Evolutionary conservation across 169 alveolate genomes (phyloP), one percentile per base, ranked within the genome.

Genomic region (Cryptosporidium andersoni): DNA sequence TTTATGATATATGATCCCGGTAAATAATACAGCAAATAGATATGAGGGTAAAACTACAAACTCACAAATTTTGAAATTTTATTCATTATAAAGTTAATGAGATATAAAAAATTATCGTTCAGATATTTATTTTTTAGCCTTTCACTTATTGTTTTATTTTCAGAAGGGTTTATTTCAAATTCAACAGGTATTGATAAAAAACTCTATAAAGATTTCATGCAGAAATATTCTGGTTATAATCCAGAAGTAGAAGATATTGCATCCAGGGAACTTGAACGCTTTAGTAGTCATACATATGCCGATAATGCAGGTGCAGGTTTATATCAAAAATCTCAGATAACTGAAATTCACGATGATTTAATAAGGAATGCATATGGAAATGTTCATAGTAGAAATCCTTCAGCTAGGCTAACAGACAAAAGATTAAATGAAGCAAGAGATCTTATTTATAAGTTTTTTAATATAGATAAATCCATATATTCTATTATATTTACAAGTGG

Each of bases 401-500:
- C 92, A 2, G 90, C 92, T 1, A 64, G 66, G 48, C 64, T 45
- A 36, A 81, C 92, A 40, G 89, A 88, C 39, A 64, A 49, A 64
- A 80, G 53, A 39, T 53, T 67, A 53, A 40, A 63, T 40, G 92
- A 89, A 68, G 92, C 90, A 6, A 80, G 92, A n/a, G 37, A 56
- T 12, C 56, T 56, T 43, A 7, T 81, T 9, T 66, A 49, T 42
- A 43, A 48, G n/a, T 89, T 82, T 42, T 89, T 89, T 58, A 81
- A 64, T 51, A 88, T 88, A 47, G 53, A 64, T 39, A 88, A 47
- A 36, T 66, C 36, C 42, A 82, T 66, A 0, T 74, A 82, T 53
- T 63, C 89, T 1, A 89, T 89, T 5, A 64, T 89, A 39, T 89
- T 89, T 66, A 89, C 92, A 4, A 55, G 82, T 51, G 92, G 92